Evolutionary conservation across 2,329 filamentous ascomycete species (phyloP).

Genomic region (Nemania diffusa): DNA sequence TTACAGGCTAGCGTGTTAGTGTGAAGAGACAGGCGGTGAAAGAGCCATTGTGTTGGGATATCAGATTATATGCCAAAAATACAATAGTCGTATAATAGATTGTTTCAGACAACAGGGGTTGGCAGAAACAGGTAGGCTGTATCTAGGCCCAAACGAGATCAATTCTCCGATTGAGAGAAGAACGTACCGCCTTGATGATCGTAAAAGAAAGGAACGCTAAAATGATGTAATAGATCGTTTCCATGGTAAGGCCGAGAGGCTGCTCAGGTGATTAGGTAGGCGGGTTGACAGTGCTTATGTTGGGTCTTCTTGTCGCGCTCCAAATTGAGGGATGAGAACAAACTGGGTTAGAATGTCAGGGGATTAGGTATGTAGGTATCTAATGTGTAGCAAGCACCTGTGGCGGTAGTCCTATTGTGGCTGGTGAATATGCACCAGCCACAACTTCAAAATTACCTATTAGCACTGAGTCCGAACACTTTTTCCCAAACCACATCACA

Average conservation of each 20-base stretch:
- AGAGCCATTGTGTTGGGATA: not conserved
- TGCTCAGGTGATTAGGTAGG: not conserved
- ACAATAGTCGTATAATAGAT: not conserved
- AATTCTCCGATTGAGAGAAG: not conserved
- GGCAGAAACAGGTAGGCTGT: not conserved
- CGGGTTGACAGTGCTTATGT: not conserved
- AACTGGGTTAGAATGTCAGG: too few relatives aligned
- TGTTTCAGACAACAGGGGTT: not conserved
- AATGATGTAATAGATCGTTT: slow-evolving; percentile 14
- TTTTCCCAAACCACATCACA: too few relatives aligned
- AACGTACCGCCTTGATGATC: slow-evolving; percentile 16
- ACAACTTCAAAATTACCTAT: too few relatives aligned
- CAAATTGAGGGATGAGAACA: not conserved
- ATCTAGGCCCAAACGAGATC: not conserved
- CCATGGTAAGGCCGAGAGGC: slow-evolving; percentile 1
- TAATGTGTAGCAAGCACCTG: too few relatives aligned
- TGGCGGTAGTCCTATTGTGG: too few relatives aligned
- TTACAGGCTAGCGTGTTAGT: slow-evolving; percentile 13
- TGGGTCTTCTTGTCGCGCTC: too few relatives aligned
- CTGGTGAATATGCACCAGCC: too few relatives aligned
- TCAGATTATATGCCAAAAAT: not conserved
- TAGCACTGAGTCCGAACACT: too few relatives aligned
- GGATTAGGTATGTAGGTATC: too few relatives aligned
- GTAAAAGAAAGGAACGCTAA: slow-evolving; percentile 4
- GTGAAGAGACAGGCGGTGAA: not conserved